Evolutionary conservation across 129 eudicot species (phyloP).

Genomic region (Arctium lappa): DNA sequence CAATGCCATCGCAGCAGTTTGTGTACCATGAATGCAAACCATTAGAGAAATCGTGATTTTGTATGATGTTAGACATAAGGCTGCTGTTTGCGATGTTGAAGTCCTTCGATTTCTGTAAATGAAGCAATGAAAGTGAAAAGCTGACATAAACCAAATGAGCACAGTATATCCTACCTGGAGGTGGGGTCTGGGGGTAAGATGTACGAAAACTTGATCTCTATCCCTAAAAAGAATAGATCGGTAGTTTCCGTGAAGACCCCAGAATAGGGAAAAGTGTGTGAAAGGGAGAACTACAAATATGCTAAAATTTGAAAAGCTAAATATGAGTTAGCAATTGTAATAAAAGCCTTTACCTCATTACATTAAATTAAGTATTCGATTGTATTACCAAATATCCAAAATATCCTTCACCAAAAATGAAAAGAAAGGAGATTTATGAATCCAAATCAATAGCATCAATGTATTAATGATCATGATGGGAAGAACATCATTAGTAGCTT

Average conservation of each 20-base stretch:
- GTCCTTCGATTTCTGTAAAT: conserved; percentile 32
- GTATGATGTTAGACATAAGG: conserved; percentile 40
- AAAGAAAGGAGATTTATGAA: not conserved
- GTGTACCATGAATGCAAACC: conserved; percentile 77
- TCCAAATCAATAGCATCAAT: not conserved
- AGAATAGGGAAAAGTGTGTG: not conserved
- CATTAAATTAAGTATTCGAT: no score
- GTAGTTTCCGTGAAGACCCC: not conserved
- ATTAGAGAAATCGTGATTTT: conserved; percentile 69
- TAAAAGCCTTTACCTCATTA: not conserved
- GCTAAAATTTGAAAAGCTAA: not conserved
- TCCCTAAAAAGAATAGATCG: not conserved
- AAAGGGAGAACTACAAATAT: not conserved
- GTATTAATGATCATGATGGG: not conserved
- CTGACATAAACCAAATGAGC: not conserved
- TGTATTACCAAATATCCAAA: not conserved
- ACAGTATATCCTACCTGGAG: no score
- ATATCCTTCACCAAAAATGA: not conserved
- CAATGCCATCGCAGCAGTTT: conserved; percentile 58
- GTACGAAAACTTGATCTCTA: no score
- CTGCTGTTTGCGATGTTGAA: conserved; percentile 22
- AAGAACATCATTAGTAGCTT: not conserved
- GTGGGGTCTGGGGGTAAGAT: no score
- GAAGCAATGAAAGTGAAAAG: not conserved
- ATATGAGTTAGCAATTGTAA: not conserved